Percentiles rank a stretch among this genome's conserved stretches.
Conservation (phyloP, 345 rosid species). For the Aethionema arabicum region DNA sequence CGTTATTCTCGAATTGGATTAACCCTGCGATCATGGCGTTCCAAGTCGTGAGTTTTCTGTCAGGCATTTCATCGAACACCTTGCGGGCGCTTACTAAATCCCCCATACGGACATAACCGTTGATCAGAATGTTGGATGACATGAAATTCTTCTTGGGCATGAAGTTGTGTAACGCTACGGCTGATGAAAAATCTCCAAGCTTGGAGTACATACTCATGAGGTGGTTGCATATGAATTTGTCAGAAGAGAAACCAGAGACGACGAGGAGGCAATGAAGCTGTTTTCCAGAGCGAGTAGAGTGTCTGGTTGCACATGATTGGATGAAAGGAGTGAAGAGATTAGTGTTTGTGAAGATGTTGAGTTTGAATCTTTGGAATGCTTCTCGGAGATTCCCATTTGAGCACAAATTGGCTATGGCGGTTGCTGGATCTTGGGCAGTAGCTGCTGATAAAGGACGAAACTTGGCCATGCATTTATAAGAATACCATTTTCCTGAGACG, state of each 20-base stretch:
- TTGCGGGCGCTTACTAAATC: constrained; percentile 53
- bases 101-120: constrained; percentile 44
- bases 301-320: constrained; percentile 45
- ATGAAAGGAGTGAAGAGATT: constrained; percentile 55
- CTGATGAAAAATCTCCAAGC: constrained; percentile 47
- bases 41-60: constrained; percentile 63
- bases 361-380: constrained; percentile 49
- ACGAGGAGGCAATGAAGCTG: constrained; percentile 69
- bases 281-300: constrained; percentile 43
- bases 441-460: constrained; percentile 28
- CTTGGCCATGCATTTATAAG: constrained; percentile 30
- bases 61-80: constrained; percentile 67
- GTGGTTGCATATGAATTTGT: constrained; percentile 70
- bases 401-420: constrained; percentile 49
- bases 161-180: constrained; percentile 44
- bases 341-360: constrained; percentile 60
- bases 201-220: constrained; percentile 73
- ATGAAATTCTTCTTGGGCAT: constrained; percentile 61
- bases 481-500: neutral
- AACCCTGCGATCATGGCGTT: constrained; percentile 62
- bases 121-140: constrained; percentile 76
- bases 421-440: constrained; percentile 16
- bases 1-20: constrained; percentile 55
- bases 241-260: constrained; percentile 60
- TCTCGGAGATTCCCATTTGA: constrained; percentile 54